Base-by-base conservation (phyloP, 352 stramenopile species). In the Plasmopara muralis region DNA sequence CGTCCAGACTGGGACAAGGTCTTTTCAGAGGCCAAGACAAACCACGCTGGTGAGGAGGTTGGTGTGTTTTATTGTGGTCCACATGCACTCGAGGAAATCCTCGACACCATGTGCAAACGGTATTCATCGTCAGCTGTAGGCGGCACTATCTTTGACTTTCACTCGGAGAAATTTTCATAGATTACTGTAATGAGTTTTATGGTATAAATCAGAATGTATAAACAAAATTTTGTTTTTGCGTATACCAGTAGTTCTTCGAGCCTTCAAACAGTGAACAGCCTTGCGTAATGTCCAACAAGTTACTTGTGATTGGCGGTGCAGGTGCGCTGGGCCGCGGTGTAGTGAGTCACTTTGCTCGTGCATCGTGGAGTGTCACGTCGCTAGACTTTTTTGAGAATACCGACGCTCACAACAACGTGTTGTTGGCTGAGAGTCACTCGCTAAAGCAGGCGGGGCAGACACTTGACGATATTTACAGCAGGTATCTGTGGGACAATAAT, bases 41-140 rank as follows among this genome's bases (percentile, higher is more conserved):
- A 66, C 37, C 76, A 91, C 51, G 71, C 65, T 15, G 64, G 73
- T 15, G 72, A 89, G 38, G 77, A 91, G 50, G 84, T 90, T 15
- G 83, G 83, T n/a, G 81, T 95, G 10, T 95, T 95, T 57, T 86
- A 91, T 60, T 94, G 85, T 40, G 85, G 85, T 4, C 81, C 83
- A 16, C 78, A 89, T 47, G 68, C 63, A 4, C 72, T 95, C n/a
- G 81, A 90, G 55, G 74, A 85, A 56, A 78, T 85, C 34, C 54
- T 95, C 18, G 68, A 70, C 43, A 79, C 77, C 33, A 82, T 74
- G 62, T 89, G 78, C 65, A 71, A 74, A 42, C 70, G 79, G 46
- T 84, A 85, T 50, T 86, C 78, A 53, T 85, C 76, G 15, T 72
- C 56, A 10, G 49, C 60, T 16, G 51, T 58, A 5, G 68, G 74